Evolutionary conservation across 257 asterid genomes (phyloP).

Genomic region (Nicotiana tomentosiformis): DNA sequence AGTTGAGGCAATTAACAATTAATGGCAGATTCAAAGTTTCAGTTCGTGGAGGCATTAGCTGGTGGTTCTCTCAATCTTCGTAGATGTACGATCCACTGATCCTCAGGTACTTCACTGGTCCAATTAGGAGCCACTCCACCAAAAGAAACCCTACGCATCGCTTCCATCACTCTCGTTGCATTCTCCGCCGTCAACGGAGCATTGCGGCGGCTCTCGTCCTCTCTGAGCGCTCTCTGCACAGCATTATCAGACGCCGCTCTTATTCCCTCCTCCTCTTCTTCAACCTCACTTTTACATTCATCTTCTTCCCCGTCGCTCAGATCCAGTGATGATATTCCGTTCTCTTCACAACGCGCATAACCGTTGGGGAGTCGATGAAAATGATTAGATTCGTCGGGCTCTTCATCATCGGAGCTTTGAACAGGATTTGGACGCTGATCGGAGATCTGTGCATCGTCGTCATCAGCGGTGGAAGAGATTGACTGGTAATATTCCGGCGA

Average conservation of each 20-base stretch:
- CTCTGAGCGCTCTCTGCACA: constrained; percentile 56
- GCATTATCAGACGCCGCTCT: constrained; percentile 41
- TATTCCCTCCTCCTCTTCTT: constrained; percentile 32
- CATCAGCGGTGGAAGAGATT: constrained; percentile 34
- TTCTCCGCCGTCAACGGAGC: constrained; percentile 70
- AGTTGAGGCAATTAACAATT: neutral
- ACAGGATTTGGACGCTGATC: constrained; percentile 10
- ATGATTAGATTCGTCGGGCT: constrained; percentile 17
- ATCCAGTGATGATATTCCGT: constrained; percentile 55
- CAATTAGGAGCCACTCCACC: constrained; percentile 68
- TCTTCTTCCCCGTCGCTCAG: constrained; percentile 36
- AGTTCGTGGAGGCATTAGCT: constrained; percentile 15
- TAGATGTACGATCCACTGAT: constrained; percentile 59
- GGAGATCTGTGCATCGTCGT: constrained; percentile 23
- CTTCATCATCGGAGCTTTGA: constrained; percentile 10
- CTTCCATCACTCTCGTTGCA: constrained; percentile 68
- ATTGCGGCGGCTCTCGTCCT: constrained; percentile 71
- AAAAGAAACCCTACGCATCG: constrained; percentile 67
- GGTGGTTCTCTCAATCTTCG: constrained; percentile 35
- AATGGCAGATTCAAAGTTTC: neutral
- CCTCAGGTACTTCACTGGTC: constrained; percentile 62
- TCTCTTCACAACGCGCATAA: constrained; percentile 29
- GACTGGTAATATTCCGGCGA: constrained; percentile 61
- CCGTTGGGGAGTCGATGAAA: constrained; percentile 50
- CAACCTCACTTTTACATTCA: neutral